phyloP scores from a whole-genome alignment of 352 stramenopile species.

The Globisporangium nunn region DNA sequence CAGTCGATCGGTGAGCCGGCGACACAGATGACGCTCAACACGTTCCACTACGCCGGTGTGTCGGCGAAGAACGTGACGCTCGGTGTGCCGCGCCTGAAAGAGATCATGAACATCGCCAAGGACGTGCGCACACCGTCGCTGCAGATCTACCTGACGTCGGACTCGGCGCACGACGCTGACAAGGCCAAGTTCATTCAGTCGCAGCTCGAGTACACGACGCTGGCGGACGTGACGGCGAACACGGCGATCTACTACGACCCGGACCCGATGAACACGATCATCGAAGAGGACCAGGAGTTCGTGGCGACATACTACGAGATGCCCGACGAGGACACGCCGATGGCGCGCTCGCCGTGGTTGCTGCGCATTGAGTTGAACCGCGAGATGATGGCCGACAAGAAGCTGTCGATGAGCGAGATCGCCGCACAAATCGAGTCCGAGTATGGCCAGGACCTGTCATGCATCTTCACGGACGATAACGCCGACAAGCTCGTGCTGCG shows the following conservation, averaged over 20 bases:
- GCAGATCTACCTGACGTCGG: conserved; percentile 92
- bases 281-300: conserved; percentile 96
- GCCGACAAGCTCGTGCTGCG: conserved; percentile 95
- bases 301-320: conserved; percentile 98
- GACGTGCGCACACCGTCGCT: conserved; percentile 96
- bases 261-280: conserved; percentile 95
- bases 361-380: conserved; percentile 98
- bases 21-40: conserved; percentile 99
- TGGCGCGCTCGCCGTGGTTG: conserved; percentile 94
- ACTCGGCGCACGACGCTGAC: conserved; percentile 81
- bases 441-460: conserved; percentile 94
- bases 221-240: conserved; percentile 94
- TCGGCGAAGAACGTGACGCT: conserved; percentile 99
- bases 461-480: conserved; percentile 98
- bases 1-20: conserved; percentile 99
- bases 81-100: conserved; percentile 98
- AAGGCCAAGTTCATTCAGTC: conserved; percentile 90
- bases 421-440: conserved; percentile 92
- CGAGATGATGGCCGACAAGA: conserved; percentile 97
- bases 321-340: conserved; percentile 93
- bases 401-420: conserved; percentile 97
- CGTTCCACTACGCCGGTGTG: conserved; percentile 99
- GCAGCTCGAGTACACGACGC: conserved; percentile 95
- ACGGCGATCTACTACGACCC: conserved; percentile 99
- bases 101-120: conserved; percentile 99